Base-by-base conservation (phyloP, 805 yeast genomes). In the Diddensiella transvaalensis region DNA sequence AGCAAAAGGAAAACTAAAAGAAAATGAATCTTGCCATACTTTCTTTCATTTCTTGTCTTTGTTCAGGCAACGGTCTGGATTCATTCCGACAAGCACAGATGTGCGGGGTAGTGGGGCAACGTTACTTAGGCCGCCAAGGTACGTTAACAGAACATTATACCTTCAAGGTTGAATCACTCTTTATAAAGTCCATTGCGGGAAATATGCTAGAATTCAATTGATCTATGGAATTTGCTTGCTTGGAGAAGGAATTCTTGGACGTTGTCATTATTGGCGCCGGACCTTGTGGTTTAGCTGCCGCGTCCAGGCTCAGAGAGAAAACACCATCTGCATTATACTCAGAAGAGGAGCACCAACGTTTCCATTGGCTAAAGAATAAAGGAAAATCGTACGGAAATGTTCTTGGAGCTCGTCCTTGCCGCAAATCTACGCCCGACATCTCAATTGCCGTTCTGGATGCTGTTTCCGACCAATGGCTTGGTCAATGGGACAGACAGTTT, bases 301-400 rank as follows among this genome's bases (percentile, higher is more conserved):
- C 73, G 5, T 65, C 77, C 4, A 56, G 77, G 43, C 60, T 73
- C 32, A 70, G 75, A 51, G 77, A 73, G 55, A 59, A 58, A 17
- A 63, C 65, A 22, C 76, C 77, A 0, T 72, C 72, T 1, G 67
- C 76, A 2, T 62, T 72, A 8, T 73, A 60, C 56, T 68, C 75
- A n/a, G 76, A 74, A 42, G 74, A 67, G 29, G 77, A 73, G 43
- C 77, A 72, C 51, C 76, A 71, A 54, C 52, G 77, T 39, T 71
- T 72, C 59, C 76, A 70, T 43, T 73, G 76, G 77, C 60, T 72
- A 13, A 39, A 37, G 33, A 62, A 57, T 37, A 66, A 65, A 44
- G 22, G 21, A 13, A 41, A 38, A 13, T n/a, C n/a, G n/a, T 26
- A 26, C 13, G 8, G 32, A 8, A 26, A 26, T 26, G 32, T 26